Evolutionary conservation across 306 rosid genomes (phyloP).

Genomic region (Cicer pinnatifidum): DNA sequence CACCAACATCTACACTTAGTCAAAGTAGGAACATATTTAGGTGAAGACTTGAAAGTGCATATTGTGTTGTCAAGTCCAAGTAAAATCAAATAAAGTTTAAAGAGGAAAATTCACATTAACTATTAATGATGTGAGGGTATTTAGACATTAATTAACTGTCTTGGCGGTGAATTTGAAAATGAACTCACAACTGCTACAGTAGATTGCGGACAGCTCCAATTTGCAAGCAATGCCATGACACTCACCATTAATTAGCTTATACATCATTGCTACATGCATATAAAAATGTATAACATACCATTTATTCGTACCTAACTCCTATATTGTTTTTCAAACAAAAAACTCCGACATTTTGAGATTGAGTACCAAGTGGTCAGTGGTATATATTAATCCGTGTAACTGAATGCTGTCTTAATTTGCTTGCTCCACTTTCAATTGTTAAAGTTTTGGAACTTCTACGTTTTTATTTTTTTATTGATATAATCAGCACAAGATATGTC

Average conservation of each 20-base stretch:
- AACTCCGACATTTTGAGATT: not conserved
- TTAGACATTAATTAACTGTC: not conserved
- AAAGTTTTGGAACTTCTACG: not conserved
- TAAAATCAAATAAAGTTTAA: not conserved
- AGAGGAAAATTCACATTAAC: not conserved
- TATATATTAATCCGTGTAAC: not conserved
- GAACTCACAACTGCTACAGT: constrained; percentile 51
- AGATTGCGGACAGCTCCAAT: constrained; percentile 47
- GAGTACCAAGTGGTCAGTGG: not conserved
- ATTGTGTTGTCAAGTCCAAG: no score
- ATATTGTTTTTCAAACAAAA: not conserved
- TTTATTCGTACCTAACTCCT: constrained; percentile 45
- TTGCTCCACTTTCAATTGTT: not conserved
- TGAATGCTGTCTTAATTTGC: constrained; percentile 18
- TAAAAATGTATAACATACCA: constrained; percentile 30
- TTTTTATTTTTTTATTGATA: constrained; percentile 4
- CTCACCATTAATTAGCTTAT: constrained; percentile 46
- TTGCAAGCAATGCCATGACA: constrained; percentile 53
- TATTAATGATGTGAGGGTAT: constrained; percentile 11
- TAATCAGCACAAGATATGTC: constrained; percentile 6
- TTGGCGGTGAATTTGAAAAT: constrained; percentile 37
- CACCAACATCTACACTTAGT: no score
- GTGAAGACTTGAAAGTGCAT: no score
- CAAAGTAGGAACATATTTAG: no score
- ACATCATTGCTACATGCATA: constrained; percentile 40